Percentiles rank a stretch among this genome's conserved stretches.
These are phyloP conservation scores for Cercospora berteroae DNA, from an alignment of 2,329 filamentous ascomycete species.

Conservation along the genomic window DNA sequence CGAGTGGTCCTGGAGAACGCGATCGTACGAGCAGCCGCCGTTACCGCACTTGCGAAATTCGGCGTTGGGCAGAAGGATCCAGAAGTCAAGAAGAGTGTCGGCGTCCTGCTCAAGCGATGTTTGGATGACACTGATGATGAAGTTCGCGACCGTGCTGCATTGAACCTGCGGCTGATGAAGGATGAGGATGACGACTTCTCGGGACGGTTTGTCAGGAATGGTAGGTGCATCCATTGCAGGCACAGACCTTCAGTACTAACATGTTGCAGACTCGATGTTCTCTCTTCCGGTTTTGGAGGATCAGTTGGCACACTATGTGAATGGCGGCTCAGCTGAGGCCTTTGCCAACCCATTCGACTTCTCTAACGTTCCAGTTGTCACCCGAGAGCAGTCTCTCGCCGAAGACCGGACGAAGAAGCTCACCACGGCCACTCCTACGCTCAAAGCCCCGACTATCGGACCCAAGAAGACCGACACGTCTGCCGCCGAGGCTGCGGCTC, in stretches of 20 bases:
- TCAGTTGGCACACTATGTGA: slow-evolving; percentile 96
- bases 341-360: slow-evolving; percentile 89
- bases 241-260: slow-evolving; percentile 26
- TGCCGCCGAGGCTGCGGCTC: slow-evolving; percentile 69
- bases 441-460: slow-evolving; percentile 85
- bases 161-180: slow-evolving; percentile 88
- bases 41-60: slow-evolving; percentile 94
- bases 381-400: slow-evolving; percentile 90
- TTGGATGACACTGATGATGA: slow-evolving; percentile 97
- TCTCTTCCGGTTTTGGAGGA: slow-evolving; percentile 94
- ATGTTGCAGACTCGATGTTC: slow-evolving; percentile 77
- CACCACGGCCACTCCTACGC: slow-evolving; percentile 82
- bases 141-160: slow-evolving; percentile 88
- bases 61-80: slow-evolving; percentile 94
- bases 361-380: slow-evolving; percentile 85
- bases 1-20: slow-evolving; percentile 95
- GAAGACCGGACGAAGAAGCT: slow-evolving; percentile 98
- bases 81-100: slow-evolving; percentile 93
- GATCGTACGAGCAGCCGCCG: slow-evolving; percentile 89
- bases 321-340: slow-evolving; percentile 80
- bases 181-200: slow-evolving; percentile 81
- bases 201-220: slow-evolving; percentile 86
- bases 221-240: slow-evolving; percentile 47
- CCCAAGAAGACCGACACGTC: slow-evolving; percentile 70
- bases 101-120: slow-evolving; percentile 87